A percentile compares a stretch with the other conserved stretches of the same genome.
These are phyloP conservation scores for Botrytis porri DNA, from an alignment of 2,329 filamentous ascomycete genomes.

Conservation along the genomic window DNA sequence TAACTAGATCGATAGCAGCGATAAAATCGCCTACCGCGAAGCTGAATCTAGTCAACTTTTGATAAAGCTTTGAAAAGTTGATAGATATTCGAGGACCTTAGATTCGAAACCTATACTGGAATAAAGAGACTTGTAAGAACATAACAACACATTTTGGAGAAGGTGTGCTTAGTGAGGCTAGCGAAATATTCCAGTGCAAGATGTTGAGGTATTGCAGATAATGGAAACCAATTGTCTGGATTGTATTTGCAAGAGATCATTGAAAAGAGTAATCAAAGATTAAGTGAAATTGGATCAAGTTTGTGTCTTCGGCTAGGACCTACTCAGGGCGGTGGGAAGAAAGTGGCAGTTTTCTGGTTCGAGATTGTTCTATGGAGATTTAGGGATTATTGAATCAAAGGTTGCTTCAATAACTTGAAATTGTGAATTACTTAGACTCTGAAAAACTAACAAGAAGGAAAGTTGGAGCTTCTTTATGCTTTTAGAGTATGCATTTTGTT, in stretches of 20 bases:
- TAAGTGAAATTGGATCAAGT: background rate
- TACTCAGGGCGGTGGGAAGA: background rate
- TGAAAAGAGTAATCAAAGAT: background rate
- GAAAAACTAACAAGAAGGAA: background rate
- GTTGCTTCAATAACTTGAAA: background rate
- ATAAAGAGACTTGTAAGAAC: background rate
- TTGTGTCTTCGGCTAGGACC: background rate
- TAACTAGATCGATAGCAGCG: slow-evolving; percentile 31
- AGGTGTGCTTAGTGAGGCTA: background rate
- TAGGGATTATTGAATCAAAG: background rate
- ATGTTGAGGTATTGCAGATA: background rate
- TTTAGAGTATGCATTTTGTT: background rate
- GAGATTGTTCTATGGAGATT: background rate
- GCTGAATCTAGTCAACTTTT: slow-evolving; percentile 20
- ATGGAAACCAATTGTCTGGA: background rate
- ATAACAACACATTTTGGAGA: background rate
- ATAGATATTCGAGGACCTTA: background rate
- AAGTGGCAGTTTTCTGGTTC: background rate
- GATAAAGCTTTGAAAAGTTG: background rate
- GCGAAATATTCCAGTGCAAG: background rate
- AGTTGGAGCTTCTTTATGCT: background rate
- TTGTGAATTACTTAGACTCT: background rate
- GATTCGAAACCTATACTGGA: background rate
- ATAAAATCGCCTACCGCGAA: slow-evolving; percentile 36
- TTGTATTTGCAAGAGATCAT: background rate